phyloP scores from a whole-genome alignment of 116 monocot species.

The Thalassia testudinum region DNA sequence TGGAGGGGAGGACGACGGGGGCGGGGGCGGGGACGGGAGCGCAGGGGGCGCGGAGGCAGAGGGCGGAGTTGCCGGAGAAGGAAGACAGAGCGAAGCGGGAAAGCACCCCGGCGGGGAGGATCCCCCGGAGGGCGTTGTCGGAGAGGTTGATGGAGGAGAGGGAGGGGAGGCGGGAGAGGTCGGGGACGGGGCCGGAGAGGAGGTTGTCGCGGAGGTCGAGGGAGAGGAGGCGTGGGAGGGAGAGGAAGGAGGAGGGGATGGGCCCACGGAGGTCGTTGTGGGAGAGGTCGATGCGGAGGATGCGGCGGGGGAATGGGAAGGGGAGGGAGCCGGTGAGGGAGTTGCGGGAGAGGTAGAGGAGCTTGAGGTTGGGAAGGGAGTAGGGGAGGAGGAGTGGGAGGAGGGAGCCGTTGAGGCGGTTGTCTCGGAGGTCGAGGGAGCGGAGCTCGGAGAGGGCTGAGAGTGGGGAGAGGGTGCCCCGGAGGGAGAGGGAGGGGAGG shows the following conservation, averaged over 20 bases:
- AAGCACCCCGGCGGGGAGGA: not conserved
- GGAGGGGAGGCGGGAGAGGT: too few species aligned
- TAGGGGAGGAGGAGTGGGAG: slow-evolving; percentile 14
- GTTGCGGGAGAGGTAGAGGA: too few species aligned
- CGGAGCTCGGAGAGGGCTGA: slow-evolving; percentile 36
- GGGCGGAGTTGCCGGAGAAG: slow-evolving; percentile 44
- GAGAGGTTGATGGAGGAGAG: too few species aligned
- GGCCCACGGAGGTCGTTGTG: slow-evolving; percentile 3
- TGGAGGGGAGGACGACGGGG: not conserved
- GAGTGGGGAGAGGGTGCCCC: too few species aligned
- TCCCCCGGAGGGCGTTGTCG: too few species aligned
- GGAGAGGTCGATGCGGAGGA: too few species aligned
- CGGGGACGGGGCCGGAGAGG: too few species aligned
- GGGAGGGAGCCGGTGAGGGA: slow-evolving; percentile 46
- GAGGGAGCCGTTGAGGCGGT: slow-evolving; percentile 60
- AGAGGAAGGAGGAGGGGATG: not conserved
- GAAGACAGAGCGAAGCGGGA: not conserved
- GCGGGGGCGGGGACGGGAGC: not conserved
- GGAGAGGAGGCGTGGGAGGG: not conserved
- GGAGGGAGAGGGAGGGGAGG: slow-evolving; percentile 32
- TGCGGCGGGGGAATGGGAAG: not conserved
- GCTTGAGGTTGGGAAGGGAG: slow-evolving; percentile 35
- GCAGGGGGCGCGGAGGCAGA: slow-evolving; percentile 31
- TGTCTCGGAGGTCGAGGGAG: slow-evolving; percentile 37
- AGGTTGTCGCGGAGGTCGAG: too few species aligned